Conservation (phyloP, 2,329 filamentous ascomycete genomes). For the Trichoderma pleuroti region DNA sequence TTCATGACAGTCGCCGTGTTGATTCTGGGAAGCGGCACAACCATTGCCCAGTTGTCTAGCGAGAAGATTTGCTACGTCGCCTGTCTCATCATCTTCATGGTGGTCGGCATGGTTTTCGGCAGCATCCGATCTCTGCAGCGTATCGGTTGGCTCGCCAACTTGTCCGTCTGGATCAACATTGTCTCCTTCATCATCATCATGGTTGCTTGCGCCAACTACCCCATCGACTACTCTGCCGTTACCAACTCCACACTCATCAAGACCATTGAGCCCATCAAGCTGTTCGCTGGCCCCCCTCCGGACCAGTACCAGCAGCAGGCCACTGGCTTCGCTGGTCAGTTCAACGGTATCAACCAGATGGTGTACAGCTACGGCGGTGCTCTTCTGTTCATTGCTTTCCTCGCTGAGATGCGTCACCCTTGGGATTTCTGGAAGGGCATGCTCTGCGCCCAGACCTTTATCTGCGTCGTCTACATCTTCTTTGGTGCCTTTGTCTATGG, state of each 20-base stretch:
- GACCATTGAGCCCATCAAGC: neutral
- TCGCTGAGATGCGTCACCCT: slow-evolving; percentile 13
- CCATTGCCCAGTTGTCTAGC: slow-evolving; percentile 8
- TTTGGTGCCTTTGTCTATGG: slow-evolving; percentile 15
- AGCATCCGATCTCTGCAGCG: slow-evolving; percentile 13
- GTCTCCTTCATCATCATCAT: slow-evolving; percentile 14
- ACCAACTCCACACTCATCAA: slow-evolving; percentile 2
- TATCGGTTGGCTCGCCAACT: slow-evolving; percentile 11
- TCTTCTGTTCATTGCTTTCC: slow-evolving; percentile 11
- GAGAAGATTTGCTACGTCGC: slow-evolving; percentile 10
- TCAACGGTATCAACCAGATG: slow-evolving; percentile 16
- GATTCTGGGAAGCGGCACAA: slow-evolving; percentile 9
- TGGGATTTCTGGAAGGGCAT: slow-evolving; percentile 16
- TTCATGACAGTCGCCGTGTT: slow-evolving; percentile 12
- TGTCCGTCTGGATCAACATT: slow-evolving; percentile 11
- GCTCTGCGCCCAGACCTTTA: slow-evolving; percentile 15
- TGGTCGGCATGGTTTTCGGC: slow-evolving; percentile 13
- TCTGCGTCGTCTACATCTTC: slow-evolving; percentile 16
- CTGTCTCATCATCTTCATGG: slow-evolving; percentile 15
- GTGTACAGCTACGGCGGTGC: slow-evolving; percentile 14
- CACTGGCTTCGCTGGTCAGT: slow-evolving; percentile 6
- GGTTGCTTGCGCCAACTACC: slow-evolving; percentile 13
- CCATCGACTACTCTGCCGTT: slow-evolving; percentile 9
- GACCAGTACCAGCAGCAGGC: slow-evolving; percentile 16
- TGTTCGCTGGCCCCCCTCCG: slow-evolving; percentile 1